Conservation (phyloP, 345 rosid species). For the Stellera chamaejasme region DNA sequence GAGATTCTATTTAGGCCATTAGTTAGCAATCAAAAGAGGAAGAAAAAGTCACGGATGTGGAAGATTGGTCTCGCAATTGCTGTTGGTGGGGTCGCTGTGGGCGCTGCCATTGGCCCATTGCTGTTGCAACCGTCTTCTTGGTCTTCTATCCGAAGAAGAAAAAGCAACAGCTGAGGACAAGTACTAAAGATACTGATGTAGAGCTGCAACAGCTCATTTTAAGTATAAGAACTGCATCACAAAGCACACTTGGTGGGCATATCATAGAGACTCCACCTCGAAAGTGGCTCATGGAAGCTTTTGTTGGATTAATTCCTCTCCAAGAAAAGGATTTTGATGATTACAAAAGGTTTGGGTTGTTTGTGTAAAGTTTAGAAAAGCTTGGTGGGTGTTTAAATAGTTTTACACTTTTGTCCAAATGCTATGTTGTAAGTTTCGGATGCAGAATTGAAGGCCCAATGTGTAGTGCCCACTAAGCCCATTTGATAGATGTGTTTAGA, state of each 20-base stretch:
- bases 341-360: too few species aligned
- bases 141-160: slow-evolving; percentile 48
- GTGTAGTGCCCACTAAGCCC: too few species aligned
- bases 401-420: too few species aligned
- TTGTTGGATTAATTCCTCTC: too few species aligned
- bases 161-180: slow-evolving; percentile 27
- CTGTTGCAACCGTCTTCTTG: slow-evolving; percentile 37
- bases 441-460: too few species aligned
- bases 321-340: too few species aligned
- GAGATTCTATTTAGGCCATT: slow-evolving; percentile 49
- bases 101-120: slow-evolving; percentile 47
- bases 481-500: too few species aligned
- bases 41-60: slow-evolving; percentile 34
- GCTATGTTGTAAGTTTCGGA: too few species aligned
- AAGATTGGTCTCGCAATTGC: slow-evolving; percentile 41
- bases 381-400: too few species aligned
- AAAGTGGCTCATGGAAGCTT: slow-evolving; percentile 41
- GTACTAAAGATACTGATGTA: slow-evolving; percentile 26
- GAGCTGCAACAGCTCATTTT: slow-evolving; percentile 71
- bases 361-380: too few species aligned
- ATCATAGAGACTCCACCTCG: slow-evolving; percentile 30
- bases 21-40: slow-evolving; percentile 22
- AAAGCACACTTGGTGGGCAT: slow-evolving; percentile 38
- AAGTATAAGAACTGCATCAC: slow-evolving; percentile 73
- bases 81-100: slow-evolving; percentile 41